Evolutionary conservation across 495 filamentous ascomycete species (phyloP), one percentile per base, ranked within the genome.

Genomic region (Xylaria flabelliformis): DNA sequence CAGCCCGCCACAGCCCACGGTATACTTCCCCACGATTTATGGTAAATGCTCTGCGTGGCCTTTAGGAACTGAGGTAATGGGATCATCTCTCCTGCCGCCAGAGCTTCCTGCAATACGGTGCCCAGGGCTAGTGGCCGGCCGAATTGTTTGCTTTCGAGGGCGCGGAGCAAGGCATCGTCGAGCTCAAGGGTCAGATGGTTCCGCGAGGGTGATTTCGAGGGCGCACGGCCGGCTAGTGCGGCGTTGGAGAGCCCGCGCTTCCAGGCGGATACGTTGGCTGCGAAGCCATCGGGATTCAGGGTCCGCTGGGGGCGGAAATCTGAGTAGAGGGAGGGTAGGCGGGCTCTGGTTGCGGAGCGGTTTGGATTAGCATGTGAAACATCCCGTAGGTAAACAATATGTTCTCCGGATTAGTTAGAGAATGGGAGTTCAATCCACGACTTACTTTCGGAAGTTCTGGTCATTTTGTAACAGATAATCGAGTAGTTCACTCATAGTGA

Each of bases 251-350:
- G 86, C 1, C 88, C 95, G 36, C 87, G 85, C 76, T 91, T 89
- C 96, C 96, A 99, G 53, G 95, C 93, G 17, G 87, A 82, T 51
- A 95, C 81, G 79, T 99, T 98, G 63, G 95, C 93, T 39, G 86
- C 82, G 83, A 94, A 99, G 73, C 94, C 95, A 76, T 97, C 94
- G 0, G 95, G 94, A 78, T 99, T 99, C 42, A 91, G 91, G 67
- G 88, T 89, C 71, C 87, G 88, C 73, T 95, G 94, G 46, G 86
- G 79, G 4, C 88, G 84, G 81, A 99, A 98, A 80, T 98, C 97
- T 69, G 95, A 97, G 83, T 97, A 99, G 64, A 99, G 89, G 17
- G 95, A 95, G 7, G 94, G 91, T 5, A 98, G 90, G 51, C 96
- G 94, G 72, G 91, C 89, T 82, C 92, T 96, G 72, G 42, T 58